Evolutionary conservation across 805 yeast genomes (phyloP), one percentile per base, ranked within the genome.

Genomic region (Debaryomyces hansenii): DNA sequence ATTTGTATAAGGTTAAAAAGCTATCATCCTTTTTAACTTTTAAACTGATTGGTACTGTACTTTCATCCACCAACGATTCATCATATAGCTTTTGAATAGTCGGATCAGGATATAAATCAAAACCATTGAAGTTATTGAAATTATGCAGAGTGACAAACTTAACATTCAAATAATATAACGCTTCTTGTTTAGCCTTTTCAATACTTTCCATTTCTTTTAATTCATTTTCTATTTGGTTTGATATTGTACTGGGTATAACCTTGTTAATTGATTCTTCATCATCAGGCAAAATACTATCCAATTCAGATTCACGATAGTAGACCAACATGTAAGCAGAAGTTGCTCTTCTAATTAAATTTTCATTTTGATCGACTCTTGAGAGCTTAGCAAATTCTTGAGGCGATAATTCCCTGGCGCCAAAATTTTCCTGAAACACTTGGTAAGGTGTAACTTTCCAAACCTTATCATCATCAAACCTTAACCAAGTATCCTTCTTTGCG

Each of bases 281-380:
- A 0, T 79, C 82, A 10, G 81, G 82, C 48, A 94, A 72, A 12
- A 92, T 74, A 10, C 75, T 76, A 2, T 72, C 74, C 33, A 82
- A 64, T 34, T 78, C 78, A 2, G 78, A 69, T 59, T 87, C 82
- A 45, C 96, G 78, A 51, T 91, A 79, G 62, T 94, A 94, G 2
- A 94, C 98, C 67, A 94, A 79, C 99, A 94, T 94, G 61, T 94
- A 94, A 1, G 99, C 99, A 36, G 94, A 88, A 0, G 98, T 91
- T 33, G 90, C 94, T 40, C 96, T 82, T 53, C 88, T 80, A 24
- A 87, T 69, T 38, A 70, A 49, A 50, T 85, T 84, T 41, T 78
- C 84, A 49, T 82, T 83, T 45, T 81, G 85, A 52, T 85, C 85
- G 12, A 69, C 68, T 56, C 85, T 75, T 0, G 85, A 67, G 69